Base-by-base conservation (phyloP, 1,139 yeast species). In the Hyphopichia khmerensis region DNA sequence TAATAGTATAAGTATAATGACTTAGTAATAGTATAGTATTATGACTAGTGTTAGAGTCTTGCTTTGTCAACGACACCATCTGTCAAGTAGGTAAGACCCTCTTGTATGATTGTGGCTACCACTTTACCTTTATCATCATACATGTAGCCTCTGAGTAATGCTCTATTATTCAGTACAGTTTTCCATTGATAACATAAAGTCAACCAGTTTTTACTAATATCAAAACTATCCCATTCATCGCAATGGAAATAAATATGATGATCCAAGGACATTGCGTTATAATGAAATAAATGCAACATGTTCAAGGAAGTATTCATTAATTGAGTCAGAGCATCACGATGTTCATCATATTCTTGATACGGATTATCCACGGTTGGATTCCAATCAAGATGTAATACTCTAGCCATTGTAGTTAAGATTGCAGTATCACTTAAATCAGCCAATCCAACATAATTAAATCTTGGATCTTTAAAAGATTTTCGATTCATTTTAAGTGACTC, bases 191-290 rank as follows among this genome's bases (percentile, higher is more conserved):
- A 71, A 24, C 60, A 55, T 39, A 69, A 65, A 6, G 68, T 58
- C 21, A 72, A 54, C 77, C 78, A 73, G 27, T 71, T 73, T 40
- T 59, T 59, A 26, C 67, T 61, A 14, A 70, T 51, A 42, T 72
- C 73, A 43, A 69, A 66, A 9, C 57, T 55, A 19, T 45, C 45
- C 44, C 54, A 53, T 16, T 63, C 60, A 38, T 62, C 64, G 27
- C 47, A 46, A 40, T 72, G 77, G 53, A 73, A 73, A 48, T 72
- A 72, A 18, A 73, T 60, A 47, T 72, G 77, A 49, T 73, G 79
- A 48, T 72, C 78, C 33, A 73, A 55, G 3, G 77, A 70, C 77
- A 73, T 72, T 27, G 78, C 78, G 45, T 69, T 68, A 55, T 72
- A 73, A 49, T 73, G 79, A 50, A 62, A 70, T 13, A 72, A 41